phyloP scores from a whole-genome alignment of 1,139 yeast genomes.

The Torulaspora pretoriensis region DNA sequence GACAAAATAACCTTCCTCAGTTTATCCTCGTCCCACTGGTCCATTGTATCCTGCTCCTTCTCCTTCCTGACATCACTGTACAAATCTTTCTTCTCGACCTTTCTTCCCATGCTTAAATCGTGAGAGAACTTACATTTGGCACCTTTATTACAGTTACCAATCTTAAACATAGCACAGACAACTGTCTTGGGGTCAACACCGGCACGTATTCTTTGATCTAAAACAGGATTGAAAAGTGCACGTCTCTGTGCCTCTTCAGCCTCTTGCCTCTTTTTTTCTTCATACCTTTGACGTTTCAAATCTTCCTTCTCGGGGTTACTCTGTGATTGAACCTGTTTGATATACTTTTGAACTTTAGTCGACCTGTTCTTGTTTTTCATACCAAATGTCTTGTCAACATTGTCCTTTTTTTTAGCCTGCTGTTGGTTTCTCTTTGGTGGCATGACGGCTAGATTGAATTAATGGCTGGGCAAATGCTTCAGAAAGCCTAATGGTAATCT shows the following conservation, averaged over 20 bases:
- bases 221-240: constrained; percentile 60
- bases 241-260: constrained; percentile 85
- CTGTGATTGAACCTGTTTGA: constrained; percentile 71
- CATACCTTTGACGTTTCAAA: constrained; percentile 71
- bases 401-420: constrained; percentile 65
- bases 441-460: constrained; percentile 38
- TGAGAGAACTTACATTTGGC: constrained; percentile 91
- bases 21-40: constrained; percentile 94
- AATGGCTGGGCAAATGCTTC: too few relatives aligned
- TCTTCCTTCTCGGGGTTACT: constrained; percentile 69
- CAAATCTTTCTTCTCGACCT: constrained; percentile 83
- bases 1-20: constrained; percentile 80
- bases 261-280: constrained; percentile 89
- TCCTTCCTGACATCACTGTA: constrained; percentile 81
- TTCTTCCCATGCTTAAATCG: constrained; percentile 80
- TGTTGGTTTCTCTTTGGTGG: constrained; percentile 74
- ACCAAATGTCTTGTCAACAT: constrained; percentile 92
- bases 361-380: constrained; percentile 91
- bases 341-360: constrained; percentile 81
- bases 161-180: constrained; percentile 84
- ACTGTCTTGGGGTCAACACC: constrained; percentile 98
- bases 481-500: not conserved
- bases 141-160: constrained; percentile 88
- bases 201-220: constrained; percentile 87
- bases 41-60: constrained; percentile 87